These are phyloP conservation scores for Alternaria brassicicola DNA, from an alignment of 2,329 filamentous ascomycete genomes.

Conservation along the genomic window DNA sequence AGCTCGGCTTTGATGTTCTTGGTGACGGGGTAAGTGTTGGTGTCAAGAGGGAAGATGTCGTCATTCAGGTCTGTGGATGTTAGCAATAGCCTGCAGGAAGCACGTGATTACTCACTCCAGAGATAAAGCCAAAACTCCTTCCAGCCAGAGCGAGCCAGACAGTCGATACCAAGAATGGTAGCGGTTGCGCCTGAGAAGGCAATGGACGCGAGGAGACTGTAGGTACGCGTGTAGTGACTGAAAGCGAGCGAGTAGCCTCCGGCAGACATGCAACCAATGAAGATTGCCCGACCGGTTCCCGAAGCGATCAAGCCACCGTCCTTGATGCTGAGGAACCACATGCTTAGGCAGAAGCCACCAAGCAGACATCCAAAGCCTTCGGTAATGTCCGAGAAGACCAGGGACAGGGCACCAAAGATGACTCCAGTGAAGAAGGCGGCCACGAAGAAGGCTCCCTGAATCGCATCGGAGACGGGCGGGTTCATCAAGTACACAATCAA, in stretches of 20 bases:
- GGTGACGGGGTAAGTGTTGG: constrained; percentile 81
- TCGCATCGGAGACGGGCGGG: constrained; percentile 72
- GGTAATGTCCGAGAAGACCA: constrained; percentile 83
- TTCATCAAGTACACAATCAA: constrained; percentile 89
- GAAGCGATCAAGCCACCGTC: constrained; percentile 74
- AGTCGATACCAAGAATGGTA: constrained; percentile 84
- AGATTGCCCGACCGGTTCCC: constrained; percentile 68
- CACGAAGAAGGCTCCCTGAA: constrained; percentile 87
- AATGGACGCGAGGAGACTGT: constrained; percentile 76
- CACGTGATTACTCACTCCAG: constrained; percentile 64
- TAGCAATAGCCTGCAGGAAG: constrained; percentile 13
- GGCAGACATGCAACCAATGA: constrained; percentile 75
- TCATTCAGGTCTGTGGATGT: constrained; percentile 67
- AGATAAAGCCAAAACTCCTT: constrained; percentile 97
- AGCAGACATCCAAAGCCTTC: constrained; percentile 85
- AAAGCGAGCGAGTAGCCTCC: constrained; percentile 72
- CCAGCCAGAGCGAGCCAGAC: constrained; percentile 84
- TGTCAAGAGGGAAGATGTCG: constrained; percentile 75
- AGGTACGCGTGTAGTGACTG: constrained; percentile 76
- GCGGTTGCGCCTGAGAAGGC: constrained; percentile 83
- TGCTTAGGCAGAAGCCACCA: constrained; percentile 82
- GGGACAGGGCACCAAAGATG: constrained; percentile 73
- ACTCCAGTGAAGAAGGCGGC: constrained; percentile 75
- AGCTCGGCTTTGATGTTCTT: constrained; percentile 86
- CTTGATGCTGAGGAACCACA: constrained; percentile 86